Conservation (phyloP, 2,329 filamentous ascomycete species). For the Colletotrichum higginsianum region DNA sequence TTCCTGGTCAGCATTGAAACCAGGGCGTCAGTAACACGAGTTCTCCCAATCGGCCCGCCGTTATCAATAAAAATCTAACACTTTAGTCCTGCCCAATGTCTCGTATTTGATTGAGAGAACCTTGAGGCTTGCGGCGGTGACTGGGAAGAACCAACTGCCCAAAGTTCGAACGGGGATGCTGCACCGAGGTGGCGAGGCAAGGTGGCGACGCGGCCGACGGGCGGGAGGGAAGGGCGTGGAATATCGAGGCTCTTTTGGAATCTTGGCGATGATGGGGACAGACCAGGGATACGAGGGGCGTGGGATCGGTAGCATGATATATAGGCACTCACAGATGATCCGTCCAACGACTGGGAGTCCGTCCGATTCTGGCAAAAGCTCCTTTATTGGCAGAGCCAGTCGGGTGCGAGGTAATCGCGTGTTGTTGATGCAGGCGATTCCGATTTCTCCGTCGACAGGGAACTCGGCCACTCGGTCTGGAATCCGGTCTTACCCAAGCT, state of each 20-base stretch:
- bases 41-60: not conserved
- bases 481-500: not conserved
- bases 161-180: not conserved
- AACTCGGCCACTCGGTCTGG: not conserved
- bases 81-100: too few species aligned
- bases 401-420: not conserved
- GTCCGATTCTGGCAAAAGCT: conserved; percentile 6
- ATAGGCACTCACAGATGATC: not conserved
- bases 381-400: not conserved
- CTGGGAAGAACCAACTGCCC: too few species aligned
- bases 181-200: not conserved
- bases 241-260: not conserved
- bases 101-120: conserved; percentile 1
- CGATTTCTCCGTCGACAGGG: not conserved
- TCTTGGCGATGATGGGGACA: not conserved
- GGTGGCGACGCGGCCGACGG: not conserved
- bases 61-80: too few species aligned
- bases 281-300: not conserved
- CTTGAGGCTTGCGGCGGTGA: not conserved
- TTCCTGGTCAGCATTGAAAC: not conserved
- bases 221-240: not conserved
- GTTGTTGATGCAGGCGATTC: not conserved
- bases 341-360: not conserved
- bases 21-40: too few species aligned
- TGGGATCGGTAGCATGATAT: not conserved